Evolutionary conservation across 2,329 filamentous ascomycete species (phyloP).

Genomic region (Penicillium janthinellum): DNA sequence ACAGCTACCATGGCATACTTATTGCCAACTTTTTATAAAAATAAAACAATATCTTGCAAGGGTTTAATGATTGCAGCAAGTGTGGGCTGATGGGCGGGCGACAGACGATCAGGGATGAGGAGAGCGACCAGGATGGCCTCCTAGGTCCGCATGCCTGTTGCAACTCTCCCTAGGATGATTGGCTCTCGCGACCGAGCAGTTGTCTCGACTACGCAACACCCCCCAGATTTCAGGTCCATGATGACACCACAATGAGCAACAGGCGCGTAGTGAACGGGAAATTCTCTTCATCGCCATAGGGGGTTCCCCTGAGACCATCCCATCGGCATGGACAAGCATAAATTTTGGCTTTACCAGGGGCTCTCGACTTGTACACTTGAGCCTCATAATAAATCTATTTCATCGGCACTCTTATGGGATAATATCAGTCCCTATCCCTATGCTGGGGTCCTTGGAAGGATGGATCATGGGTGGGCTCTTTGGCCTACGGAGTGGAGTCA

Average conservation of each 20-base stretch:
- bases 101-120: conserved; percentile 4
- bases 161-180: conserved; percentile 1
- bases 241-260: conserved; percentile 14
- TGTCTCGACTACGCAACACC: neutral
- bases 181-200: neutral
- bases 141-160: conserved; percentile 6
- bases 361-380: neutral
- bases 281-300: neutral
- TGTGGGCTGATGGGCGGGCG: conserved; percentile 6
- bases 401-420: neutral
- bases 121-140: conserved; percentile 12
- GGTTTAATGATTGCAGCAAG: neutral
- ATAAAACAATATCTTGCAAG: neutral
- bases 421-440: neutral
- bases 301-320: conserved; percentile 8
- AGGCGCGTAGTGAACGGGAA: neutral
- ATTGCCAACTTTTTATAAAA: neutral
- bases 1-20: too few relatives aligned
- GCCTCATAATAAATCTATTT: neutral
- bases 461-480: neutral
- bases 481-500: conserved; percentile 1
- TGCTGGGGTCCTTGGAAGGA: neutral
- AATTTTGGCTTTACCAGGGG: conserved; percentile 3
- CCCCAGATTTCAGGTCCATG: neutral
- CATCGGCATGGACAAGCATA: conserved; percentile 5